Evolutionary conservation across 2,329 filamentous ascomycete genomes (phyloP), one percentile per base, ranked within the genome.

Genomic region (Claviceps spartinae): DNA sequence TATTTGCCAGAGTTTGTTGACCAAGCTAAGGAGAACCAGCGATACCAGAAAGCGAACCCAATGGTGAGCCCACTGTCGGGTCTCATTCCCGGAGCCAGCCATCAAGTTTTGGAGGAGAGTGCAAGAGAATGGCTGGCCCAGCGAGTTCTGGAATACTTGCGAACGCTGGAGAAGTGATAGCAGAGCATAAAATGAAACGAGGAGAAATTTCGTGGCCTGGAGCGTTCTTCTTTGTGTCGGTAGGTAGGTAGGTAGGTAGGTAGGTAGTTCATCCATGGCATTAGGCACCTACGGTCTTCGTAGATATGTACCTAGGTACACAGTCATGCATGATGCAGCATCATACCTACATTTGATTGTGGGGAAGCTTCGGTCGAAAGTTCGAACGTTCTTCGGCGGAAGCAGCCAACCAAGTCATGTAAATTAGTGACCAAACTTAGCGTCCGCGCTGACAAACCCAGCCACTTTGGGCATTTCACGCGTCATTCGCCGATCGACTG

Each of bases 1-100:
- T 80, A 73, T 61, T 75, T 88, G 1, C 80, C 84, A 0, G 53
- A 60, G 1, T 63, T 59, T 1, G 68, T 88, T 16, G 76, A 87
- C 60, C 81, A 82, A 60, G 66, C 68, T 30, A 71, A 61, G 2
- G 64, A 86, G 54, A 67, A 87, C 51, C 65, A 72, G 52, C 74
- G 69, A 50, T 90, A 84, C 78, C 72, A 64, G 55, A 58, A 61
- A 0, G 65, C 71, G 5, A 76, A 69, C 53, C 59, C 65, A 3
- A 61, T 72, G 9, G 72, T 72, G 18, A 79, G 77, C 58, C 61
- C 68, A 20, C 61, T 79, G 6, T 79, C 77, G 2, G 76, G 69
- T 1, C 60, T 72, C 11, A 78, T 81, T 52, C 77, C 77, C 4
- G 73, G 67, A 4, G 74, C 78, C 0, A 67, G 67, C 26, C 78